These are phyloP conservation scores for Penicillium canescens DNA, from an alignment of 495 filamentous ascomycete genomes.

Conservation along the genomic window DNA sequence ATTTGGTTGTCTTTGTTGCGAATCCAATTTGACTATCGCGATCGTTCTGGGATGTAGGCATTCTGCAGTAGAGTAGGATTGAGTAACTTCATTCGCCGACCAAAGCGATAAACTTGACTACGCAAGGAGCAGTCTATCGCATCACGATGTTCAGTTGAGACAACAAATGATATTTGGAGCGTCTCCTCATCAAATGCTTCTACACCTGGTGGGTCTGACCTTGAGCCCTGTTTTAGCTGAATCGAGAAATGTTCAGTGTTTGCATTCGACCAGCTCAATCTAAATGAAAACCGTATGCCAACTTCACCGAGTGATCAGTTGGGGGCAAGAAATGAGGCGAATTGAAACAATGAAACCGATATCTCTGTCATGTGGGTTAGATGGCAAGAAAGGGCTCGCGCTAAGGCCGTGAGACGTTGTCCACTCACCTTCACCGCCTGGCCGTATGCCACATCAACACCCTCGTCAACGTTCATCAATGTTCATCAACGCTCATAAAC, in stretches of 20 bases:
- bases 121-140: constrained; percentile 1
- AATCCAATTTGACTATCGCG: no score
- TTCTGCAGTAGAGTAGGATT: no score
- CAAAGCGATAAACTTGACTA: not conserved
- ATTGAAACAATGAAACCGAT: no score
- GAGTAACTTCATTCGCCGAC: no score
- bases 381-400: not conserved
- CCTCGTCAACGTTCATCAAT: not conserved
- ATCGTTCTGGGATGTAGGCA: no score
- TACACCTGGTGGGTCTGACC: constrained; percentile 1
- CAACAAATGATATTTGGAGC: constrained; percentile 1
- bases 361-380: not conserved
- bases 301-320: not conserved
- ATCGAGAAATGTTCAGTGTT: not conserved
- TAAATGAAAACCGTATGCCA: not conserved
- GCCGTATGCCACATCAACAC: not conserved
- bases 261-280: not conserved
- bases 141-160: constrained; percentile 1
- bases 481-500: no score
- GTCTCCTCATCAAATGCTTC: not conserved
- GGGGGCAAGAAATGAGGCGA: not conserved
- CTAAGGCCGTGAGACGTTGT: not conserved
- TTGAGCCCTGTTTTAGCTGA: constrained; percentile 1
- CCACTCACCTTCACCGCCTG: not conserved
- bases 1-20: no score